Evolutionary conservation across 352 stramenopile species (phyloP).

Genomic region (Phytophthora constricta): DNA sequence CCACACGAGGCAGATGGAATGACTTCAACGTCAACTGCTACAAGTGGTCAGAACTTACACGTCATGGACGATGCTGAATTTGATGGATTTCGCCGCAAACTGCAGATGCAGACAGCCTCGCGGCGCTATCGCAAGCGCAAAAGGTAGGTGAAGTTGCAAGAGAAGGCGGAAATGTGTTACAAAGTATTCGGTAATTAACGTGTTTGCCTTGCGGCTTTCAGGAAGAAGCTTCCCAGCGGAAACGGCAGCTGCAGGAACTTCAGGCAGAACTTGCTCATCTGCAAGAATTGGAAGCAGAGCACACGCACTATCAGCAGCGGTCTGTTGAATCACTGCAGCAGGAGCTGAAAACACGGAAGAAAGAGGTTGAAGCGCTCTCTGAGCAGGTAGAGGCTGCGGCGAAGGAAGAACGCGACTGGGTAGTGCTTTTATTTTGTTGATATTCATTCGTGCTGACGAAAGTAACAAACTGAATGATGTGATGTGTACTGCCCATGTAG

Average conservation of each 20-base stretch:
- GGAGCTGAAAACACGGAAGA: conserved; percentile 14
- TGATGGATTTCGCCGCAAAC: conserved; percentile 39
- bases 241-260: background rate
- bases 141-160: conserved; percentile 34
- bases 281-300: background rate
- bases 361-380: conserved; percentile 20
- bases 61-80: too few species aligned
- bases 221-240: background rate
- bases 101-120: conserved; percentile 42
- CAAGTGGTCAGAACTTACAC: too few species aligned
- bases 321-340: background rate
- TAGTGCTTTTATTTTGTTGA: too few species aligned
- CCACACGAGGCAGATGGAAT: too few species aligned
- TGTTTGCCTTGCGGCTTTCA: background rate
- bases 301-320: background rate
- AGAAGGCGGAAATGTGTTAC: too few species aligned
- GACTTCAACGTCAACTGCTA: too few species aligned
- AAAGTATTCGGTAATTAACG: background rate
- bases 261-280: background rate
- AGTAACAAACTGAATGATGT: too few species aligned
- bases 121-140: conserved; percentile 46
- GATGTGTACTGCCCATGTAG: too few species aligned
- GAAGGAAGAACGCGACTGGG: background rate
- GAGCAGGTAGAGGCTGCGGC: conserved; percentile 10
- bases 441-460: too few species aligned